These are phyloP conservation scores for Chaetoceros muelleri DNA, from an alignment of 108 stramenopile species.

Conservation along the genomic window DNA sequence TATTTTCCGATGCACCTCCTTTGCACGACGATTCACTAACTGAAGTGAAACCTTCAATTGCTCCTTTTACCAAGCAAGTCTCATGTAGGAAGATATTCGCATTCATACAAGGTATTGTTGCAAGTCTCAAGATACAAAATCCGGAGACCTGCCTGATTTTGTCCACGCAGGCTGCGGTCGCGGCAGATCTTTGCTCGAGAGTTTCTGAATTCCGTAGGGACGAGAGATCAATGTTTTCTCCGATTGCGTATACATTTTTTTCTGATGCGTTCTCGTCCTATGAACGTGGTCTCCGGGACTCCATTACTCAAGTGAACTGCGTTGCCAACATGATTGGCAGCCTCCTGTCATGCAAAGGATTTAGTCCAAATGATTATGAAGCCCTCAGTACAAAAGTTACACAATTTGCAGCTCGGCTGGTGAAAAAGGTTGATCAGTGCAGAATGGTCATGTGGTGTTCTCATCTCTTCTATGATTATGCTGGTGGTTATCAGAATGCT, in stretches of 20 bases:
- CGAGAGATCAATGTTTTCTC: conserved; percentile 30
- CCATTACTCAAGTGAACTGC: conserved; percentile 69
- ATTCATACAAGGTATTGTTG: conserved; percentile 86
- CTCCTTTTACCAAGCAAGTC: conserved; percentile 19
- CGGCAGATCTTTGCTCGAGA: conserved; percentile 60
- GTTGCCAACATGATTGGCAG: conserved; percentile 84
- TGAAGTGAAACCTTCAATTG: conserved; percentile 7
- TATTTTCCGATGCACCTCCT: neutral
- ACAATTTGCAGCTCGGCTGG: conserved; percentile 88
- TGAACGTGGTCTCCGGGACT: conserved; percentile 85
- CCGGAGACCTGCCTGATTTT: conserved; percentile 77
- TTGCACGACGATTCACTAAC: neutral
- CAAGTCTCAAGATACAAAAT: conserved; percentile 51
- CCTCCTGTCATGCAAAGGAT: conserved; percentile 50
- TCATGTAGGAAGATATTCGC: conserved; percentile 90
- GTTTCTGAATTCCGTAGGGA: conserved; percentile 8
- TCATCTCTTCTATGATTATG: conserved; percentile 73
- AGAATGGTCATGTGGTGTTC: conserved; percentile 84
- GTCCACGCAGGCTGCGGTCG: conserved; percentile 80
- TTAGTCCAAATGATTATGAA: conserved; percentile 84
- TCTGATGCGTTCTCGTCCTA: conserved; percentile 89
- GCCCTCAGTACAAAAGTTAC: conserved; percentile 89
- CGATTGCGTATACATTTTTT: conserved; percentile 93
- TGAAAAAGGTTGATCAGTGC: conserved; percentile 94
- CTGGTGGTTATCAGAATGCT: conserved; percentile 41